Base-by-base conservation (phyloP, 2,329 filamentous ascomycete genomes). In the Apiospora koreana region DNA sequence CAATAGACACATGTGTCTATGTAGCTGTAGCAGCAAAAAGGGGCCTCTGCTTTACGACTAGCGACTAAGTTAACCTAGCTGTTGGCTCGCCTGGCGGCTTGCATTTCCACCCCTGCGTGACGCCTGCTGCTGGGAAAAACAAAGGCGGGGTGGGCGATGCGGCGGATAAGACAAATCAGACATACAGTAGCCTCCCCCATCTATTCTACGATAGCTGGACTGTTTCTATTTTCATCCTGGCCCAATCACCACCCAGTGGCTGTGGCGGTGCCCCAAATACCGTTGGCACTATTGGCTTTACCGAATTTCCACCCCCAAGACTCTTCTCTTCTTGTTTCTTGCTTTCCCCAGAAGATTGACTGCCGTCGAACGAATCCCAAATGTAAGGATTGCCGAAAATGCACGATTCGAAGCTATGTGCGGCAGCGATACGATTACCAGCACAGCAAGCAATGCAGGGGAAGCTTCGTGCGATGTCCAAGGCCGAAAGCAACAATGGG, bases 211-310 rank as follows among this genome's bases (percentile, higher is more conserved):
- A n/a, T n/a, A 62, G 54, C 31, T 62, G 21, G 54, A 3, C 50
- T 38, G 54, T 62, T 62, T 62, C 54, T 62, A 62, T 62, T 62
- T 62, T 62, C 54, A 62, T 62, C 54, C 23, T 16, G 46, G 12
- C 4, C 12, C 50, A 62, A n/a, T 38, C n/a, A 62, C 35, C 28
- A n/a, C n/a, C n/a, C n/a, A 31, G 54, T 38, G 54, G 10, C 54
- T 38, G 54, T 31, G 54, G 48, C 48, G 14, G 25, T 54, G 48
- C 31, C 12, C 4, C 14, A 43, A n/a, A 9, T 21, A 5, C 54
- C 31, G 28, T 62, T 62, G 54, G 54, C 54, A 31, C 54, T 62
- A 62, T 38, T 38, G 54, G 31, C 54, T 62, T 18, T 62, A 31
- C 31, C 31, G 31, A 14, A 62, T 62, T 62, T 9, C 54, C 31